These are phyloP conservation scores for Lactifluus echinatus DNA, from an alignment of 768 basidiomycete genomes.

Conservation along the genomic window DNA sequence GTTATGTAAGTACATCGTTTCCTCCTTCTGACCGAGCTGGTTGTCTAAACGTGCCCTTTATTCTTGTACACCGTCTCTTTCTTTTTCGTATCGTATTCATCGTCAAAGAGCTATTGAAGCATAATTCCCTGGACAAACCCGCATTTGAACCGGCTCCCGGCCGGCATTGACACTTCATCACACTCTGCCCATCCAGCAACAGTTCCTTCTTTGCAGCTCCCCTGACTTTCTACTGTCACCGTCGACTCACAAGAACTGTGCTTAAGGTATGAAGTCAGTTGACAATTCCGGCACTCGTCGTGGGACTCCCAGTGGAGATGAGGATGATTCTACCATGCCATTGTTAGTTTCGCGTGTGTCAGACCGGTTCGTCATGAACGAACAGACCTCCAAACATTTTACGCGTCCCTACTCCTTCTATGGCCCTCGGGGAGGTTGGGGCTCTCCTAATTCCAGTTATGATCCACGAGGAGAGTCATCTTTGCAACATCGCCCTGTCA, in stretches of 20 bases:
- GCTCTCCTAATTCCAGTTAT: constrained; percentile 33
- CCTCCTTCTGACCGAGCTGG: not conserved
- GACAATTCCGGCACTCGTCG: constrained; percentile 33
- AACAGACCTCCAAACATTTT: constrained; percentile 44
- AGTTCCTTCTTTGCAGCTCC: constrained; percentile 8
- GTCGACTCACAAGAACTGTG: constrained; percentile 36
- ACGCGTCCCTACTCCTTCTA: constrained; percentile 35
- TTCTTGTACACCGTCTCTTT: not conserved
- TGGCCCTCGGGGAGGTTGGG: constrained; percentile 38
- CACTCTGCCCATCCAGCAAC: constrained; percentile 4
- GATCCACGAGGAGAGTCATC: constrained; percentile 43
- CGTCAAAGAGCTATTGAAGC: constrained; percentile 2
- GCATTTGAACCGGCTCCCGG: constrained; percentile 11
- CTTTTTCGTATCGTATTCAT: not conserved
- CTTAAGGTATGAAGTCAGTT: constrained; percentile 29
- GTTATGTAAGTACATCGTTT: constrained; percentile 20
- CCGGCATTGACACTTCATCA: constrained; percentile 12
- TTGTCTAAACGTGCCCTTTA: constrained; percentile 1
- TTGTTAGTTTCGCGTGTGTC: constrained; percentile 35
- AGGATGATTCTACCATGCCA: constrained; percentile 20
- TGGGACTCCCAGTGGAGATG: constrained; percentile 20
- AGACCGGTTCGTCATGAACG: constrained; percentile 30
- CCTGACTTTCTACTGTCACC: constrained; percentile 29
- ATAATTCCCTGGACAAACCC: not conserved
- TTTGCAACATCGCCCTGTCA: constrained; percentile 45